A percentile compares a stretch with the other conserved stretches of the same genome.
Conservation (phyloP, 805 yeast species). For the Hanseniaspora osmophila region DNA sequence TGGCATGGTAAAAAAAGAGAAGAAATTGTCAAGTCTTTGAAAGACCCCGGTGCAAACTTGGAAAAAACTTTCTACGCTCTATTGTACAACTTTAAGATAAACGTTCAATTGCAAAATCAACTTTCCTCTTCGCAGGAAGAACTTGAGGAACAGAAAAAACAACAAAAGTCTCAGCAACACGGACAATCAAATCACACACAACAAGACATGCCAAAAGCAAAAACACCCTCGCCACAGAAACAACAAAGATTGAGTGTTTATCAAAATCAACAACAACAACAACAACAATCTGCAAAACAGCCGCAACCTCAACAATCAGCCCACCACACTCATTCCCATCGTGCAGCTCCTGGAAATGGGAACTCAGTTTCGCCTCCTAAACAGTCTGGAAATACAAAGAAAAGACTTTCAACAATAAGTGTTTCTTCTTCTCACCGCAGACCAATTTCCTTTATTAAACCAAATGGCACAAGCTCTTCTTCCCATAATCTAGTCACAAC, state of each 20-base stretch:
- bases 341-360: no score
- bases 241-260: constrained; percentile 2
- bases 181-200: constrained; percentile 30
- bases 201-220: constrained; percentile 23
- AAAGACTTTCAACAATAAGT: constrained; percentile 29
- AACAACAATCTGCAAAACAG: constrained; percentile 18
- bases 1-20: constrained; percentile 65
- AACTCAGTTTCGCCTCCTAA: not conserved
- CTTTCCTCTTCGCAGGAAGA: constrained; percentile 7
- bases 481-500: constrained; percentile 15
- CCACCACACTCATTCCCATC: not conserved
- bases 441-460: constrained; percentile 31
- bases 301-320: not conserved
- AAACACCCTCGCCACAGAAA: constrained; percentile 9
- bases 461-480: constrained; percentile 5
- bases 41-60: constrained; percentile 44
- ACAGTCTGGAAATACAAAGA: constrained; percentile 15
- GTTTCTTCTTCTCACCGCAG: constrained; percentile 36
- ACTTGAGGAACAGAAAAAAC: constrained; percentile 17
- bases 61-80: constrained; percentile 75
- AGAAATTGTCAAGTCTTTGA: constrained; percentile 37
- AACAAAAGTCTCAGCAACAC: constrained; percentile 25
- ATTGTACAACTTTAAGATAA: constrained; percentile 57
- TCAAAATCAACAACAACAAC: constrained; percentile 18
- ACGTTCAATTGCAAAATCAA: constrained; percentile 17